Percentiles rank a stretch among this genome's conserved stretches.
These are phyloP conservation scores for Rhodotorula sp. DNA, from an alignment of 1,284 basidiomycete genomes.

Conservation along the genomic window DNA sequence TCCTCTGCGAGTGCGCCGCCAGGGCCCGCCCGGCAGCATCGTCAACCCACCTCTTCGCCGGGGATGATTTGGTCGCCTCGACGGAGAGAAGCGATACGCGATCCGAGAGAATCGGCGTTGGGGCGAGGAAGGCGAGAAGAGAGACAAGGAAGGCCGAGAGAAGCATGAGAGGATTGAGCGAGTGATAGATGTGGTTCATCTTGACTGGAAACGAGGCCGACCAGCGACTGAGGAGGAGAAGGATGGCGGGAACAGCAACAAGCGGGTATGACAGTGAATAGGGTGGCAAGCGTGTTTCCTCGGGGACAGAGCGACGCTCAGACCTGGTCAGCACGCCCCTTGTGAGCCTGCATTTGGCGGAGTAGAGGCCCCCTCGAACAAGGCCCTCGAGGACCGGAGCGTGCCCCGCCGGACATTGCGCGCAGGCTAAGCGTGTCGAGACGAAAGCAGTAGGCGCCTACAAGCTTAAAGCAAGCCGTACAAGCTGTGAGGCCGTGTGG, in stretches of 20 bases:
- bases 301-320: too few species aligned
- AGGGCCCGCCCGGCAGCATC: not conserved
- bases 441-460: too few species aligned
- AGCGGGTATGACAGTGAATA: too few species aligned
- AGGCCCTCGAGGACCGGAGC: too few species aligned
- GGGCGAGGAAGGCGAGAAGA: slow-evolving; percentile 34
- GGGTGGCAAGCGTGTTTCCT: not conserved
- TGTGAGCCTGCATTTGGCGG: too few species aligned
- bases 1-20: not conserved
- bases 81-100: slow-evolving; percentile 28
- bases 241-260: not conserved
- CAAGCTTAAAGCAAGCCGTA: too few species aligned
- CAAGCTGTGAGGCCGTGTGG: too few species aligned
- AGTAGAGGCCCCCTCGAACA: too few species aligned
- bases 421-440: too few species aligned
- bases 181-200: slow-evolving; percentile 36
- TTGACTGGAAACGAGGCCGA: slow-evolving; percentile 4
- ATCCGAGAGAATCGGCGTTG: slow-evolving; percentile 24
- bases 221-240: slow-evolving; percentile 24
- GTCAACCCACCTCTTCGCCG: slow-evolving; percentile 10
- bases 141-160: slow-evolving; percentile 26
- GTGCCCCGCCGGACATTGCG: too few species aligned
- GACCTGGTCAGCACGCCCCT: too few species aligned
- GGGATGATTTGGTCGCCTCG: not conserved
- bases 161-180: slow-evolving; percentile 29